Evolutionary conservation across 2,329 filamentous ascomycete genomes (phyloP).

Genomic region (Myotisia sp.): DNA sequence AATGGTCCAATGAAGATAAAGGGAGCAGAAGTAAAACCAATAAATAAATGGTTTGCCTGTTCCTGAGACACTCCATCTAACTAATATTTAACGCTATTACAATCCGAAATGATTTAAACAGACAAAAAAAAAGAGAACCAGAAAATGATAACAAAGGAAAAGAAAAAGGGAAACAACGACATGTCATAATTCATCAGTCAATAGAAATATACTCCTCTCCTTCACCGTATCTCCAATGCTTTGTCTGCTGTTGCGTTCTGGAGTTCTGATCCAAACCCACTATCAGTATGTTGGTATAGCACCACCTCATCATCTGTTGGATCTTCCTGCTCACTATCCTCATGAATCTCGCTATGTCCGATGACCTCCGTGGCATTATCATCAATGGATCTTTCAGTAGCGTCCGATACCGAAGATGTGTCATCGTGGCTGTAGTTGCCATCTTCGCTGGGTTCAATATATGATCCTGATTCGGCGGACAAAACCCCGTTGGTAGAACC

Average conservation of each 20-base stretch:
- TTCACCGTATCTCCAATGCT: too few relatives aligned
- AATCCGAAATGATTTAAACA: not conserved
- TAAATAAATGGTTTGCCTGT: too few relatives aligned
- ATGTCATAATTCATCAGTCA: conserved; percentile 4
- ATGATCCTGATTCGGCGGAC: conserved; percentile 17
- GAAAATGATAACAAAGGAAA: conserved; percentile 14
- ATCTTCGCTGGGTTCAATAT: conserved; percentile 14
- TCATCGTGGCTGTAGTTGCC: conserved; percentile 6
- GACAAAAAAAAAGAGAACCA: conserved; percentile 2
- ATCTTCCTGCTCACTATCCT: conserved; percentile 7
- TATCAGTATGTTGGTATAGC: conserved; percentile 17
- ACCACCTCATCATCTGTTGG: conserved; percentile 14
- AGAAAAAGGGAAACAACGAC: conserved; percentile 13
- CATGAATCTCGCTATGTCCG: not conserved
- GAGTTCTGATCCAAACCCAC: conserved; percentile 19
- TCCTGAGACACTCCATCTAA: too few relatives aligned
- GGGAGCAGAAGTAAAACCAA: too few relatives aligned
- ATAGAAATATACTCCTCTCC: too few relatives aligned
- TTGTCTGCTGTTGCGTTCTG: too few relatives aligned
- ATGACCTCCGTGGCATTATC: not conserved
- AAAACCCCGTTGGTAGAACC: conserved; percentile 25
- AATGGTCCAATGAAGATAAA: too few relatives aligned
- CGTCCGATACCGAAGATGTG: conserved; percentile 1
- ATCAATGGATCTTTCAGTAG: not conserved
- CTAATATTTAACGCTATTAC: too few relatives aligned